Percentiles rank a stretch among this genome's conserved stretches.
Conservation (phyloP, 805 yeast genomes). For the Starmera dryadoides region DNA sequence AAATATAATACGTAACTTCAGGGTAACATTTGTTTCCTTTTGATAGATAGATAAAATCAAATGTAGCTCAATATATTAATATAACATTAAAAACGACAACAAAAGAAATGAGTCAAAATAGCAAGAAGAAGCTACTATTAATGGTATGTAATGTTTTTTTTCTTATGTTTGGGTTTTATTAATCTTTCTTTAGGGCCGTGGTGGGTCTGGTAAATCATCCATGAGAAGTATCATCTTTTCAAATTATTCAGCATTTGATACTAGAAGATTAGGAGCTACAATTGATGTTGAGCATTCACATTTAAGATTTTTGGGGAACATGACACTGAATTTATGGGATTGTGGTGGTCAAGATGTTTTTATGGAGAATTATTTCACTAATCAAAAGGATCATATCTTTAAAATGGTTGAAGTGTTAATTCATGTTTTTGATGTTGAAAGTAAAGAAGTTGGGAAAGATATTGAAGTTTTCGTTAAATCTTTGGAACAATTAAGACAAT, state of each 20-base stretch:
- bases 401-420: slow-evolving; percentile 93
- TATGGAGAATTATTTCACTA: slow-evolving; percentile 87
- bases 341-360: slow-evolving; percentile 98
- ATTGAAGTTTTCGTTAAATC: slow-evolving; percentile 86
- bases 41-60: slow-evolving; percentile 8
- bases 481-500: slow-evolving; percentile 70
- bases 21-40: too few relatives aligned
- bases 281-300: slow-evolving; percentile 98
- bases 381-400: slow-evolving; percentile 87
- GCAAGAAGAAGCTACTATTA: slow-evolving; percentile 54
- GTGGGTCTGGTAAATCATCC: slow-evolving; percentile 95
- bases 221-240: slow-evolving; percentile 95
- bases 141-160: slow-evolving; percentile 31
- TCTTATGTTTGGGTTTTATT: not conserved
- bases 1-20: too few relatives aligned
- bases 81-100: slow-evolving; percentile 14
- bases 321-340: slow-evolving; percentile 95
- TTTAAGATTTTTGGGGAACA: slow-evolving; percentile 83
- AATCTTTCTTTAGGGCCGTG: slow-evolving; percentile 57
- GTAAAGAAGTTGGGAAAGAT: slow-evolving; percentile 86
- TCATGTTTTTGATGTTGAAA: slow-evolving; percentile 94
- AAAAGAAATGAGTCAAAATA: slow-evolving; percentile 21
- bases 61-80: slow-evolving; percentile 15
- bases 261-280: slow-evolving; percentile 92
- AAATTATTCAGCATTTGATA: slow-evolving; percentile 94